Evolutionary conservation across 208 protist species (phyloP).

Genomic region (Acanthamoeba royreba): DNA sequence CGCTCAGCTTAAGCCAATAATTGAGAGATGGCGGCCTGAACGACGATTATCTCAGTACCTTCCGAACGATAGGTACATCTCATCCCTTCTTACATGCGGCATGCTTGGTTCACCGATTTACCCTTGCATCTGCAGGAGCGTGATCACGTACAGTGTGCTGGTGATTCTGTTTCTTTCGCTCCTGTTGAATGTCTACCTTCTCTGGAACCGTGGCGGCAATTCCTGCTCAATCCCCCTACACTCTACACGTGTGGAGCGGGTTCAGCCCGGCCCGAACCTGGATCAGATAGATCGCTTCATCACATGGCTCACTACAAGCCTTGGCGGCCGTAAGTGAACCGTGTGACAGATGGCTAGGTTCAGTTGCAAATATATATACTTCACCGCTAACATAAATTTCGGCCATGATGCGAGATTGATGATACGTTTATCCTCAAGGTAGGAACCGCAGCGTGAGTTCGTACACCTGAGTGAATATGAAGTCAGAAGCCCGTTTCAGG

Average conservation of each 20-base stretch:
- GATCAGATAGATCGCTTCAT: background rate
- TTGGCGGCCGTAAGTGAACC: background rate
- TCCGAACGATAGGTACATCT: background rate
- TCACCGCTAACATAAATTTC: too few relatives aligned
- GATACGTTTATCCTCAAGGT: background rate
- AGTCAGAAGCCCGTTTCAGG: background rate
- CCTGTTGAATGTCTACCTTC: background rate
- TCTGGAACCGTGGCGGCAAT: background rate
- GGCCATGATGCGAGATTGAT: too few relatives aligned
- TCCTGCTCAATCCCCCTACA: too few relatives aligned
- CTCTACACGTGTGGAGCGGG: too few relatives aligned
- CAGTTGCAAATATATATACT: too few relatives aligned
- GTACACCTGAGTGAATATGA: background rate
- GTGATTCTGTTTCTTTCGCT: background rate
- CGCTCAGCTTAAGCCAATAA: background rate
- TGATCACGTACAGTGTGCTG: background rate
- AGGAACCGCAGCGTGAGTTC: background rate
- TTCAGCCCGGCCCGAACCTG: too few relatives aligned
- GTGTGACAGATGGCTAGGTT: too few relatives aligned
- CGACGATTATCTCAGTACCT: background rate
- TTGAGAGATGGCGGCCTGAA: background rate
- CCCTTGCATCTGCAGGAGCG: background rate
- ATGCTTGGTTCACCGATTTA: background rate
- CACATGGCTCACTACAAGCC: background rate
- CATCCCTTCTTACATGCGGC: background rate